Conservation (phyloP, 306 rosid species). For the Trichosanthes truncata region DNA sequence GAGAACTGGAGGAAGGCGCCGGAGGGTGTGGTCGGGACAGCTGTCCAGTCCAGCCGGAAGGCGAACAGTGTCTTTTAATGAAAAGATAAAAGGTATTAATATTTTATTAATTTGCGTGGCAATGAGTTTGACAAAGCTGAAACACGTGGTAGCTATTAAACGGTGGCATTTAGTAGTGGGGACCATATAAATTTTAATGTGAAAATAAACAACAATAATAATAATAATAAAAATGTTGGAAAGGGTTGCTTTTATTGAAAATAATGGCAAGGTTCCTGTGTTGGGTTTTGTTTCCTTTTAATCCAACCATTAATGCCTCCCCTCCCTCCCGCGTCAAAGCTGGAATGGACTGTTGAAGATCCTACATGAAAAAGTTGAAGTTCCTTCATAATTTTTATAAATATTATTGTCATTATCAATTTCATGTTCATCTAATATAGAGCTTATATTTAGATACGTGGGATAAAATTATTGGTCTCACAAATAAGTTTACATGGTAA, state of each 20-base stretch:
- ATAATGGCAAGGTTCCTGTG: background rate
- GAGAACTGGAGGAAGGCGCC: background rate
- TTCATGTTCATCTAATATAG: too few species aligned
- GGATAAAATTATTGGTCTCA: too few species aligned
- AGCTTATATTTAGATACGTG: too few species aligned
- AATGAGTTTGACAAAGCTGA: background rate
- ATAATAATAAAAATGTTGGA: background rate
- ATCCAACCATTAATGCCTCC: background rate
- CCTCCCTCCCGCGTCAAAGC: background rate
- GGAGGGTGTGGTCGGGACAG: background rate
- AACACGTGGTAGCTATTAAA: background rate
- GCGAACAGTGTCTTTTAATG: background rate
- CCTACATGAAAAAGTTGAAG: too few species aligned
- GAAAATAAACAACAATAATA: background rate
- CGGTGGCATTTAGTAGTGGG: background rate
- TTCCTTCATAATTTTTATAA: too few species aligned
- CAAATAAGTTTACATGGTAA: too few species aligned
- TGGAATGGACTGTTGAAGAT: background rate
- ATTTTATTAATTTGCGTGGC: conserved; percentile 1
- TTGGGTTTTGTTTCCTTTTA: background rate
- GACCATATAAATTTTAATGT: background rate
- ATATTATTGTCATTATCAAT: too few species aligned
- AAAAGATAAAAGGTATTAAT: background rate
- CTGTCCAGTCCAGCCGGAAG: background rate
- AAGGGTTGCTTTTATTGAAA: background rate